A percentile compares a stretch with the other conserved stretches of the same genome.
These are phyloP conservation scores for Annulohypoxylon stygium DNA, from an alignment of 495 filamentous ascomycete genomes.

Conservation along the genomic window DNA sequence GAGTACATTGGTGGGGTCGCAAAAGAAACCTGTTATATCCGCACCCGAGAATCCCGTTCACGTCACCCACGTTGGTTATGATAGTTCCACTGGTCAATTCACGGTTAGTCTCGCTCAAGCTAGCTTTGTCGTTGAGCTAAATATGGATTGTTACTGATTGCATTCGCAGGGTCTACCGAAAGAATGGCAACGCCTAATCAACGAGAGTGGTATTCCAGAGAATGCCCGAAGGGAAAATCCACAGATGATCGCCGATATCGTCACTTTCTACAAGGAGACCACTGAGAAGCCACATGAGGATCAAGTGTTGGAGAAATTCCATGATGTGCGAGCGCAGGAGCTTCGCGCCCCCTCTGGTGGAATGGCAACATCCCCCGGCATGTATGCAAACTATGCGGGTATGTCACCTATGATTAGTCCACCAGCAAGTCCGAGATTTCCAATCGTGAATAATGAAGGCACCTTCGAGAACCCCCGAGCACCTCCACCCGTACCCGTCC, in stretches of 20 bases:
- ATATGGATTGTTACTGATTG: slow-evolving; percentile 33
- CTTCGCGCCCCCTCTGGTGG: slow-evolving; percentile 62
- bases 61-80: slow-evolving; percentile 97
- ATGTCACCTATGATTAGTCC: slow-evolving; percentile 80
- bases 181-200: slow-evolving; percentile 96
- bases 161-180: slow-evolving; percentile 83
- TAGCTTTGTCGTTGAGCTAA: slow-evolving; percentile 26
- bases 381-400: slow-evolving; percentile 63
- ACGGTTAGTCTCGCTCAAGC: slow-evolving; percentile 72
- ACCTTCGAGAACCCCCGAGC: slow-evolving; percentile 98
- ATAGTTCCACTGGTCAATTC: slow-evolving; percentile 96
- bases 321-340: slow-evolving; percentile 77
- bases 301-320: slow-evolving; percentile 94
- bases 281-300: slow-evolving; percentile 83
- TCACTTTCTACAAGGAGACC: slow-evolving; percentile 96
- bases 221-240: slow-evolving; percentile 96
- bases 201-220: slow-evolving; percentile 96
- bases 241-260: slow-evolving; percentile 92
- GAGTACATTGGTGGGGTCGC: slow-evolving; percentile 91
- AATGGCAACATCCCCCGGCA: slow-evolving; percentile 58
- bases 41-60: slow-evolving; percentile 97
- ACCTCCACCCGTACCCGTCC: slow-evolving; percentile 85
- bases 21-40: slow-evolving; percentile 91
- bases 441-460: slow-evolving; percentile 83
- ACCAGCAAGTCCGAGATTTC: slow-evolving; percentile 91